Base-by-base conservation (phyloP, 768 basidiomycete species). In the Termitomyces heimii region DNA sequence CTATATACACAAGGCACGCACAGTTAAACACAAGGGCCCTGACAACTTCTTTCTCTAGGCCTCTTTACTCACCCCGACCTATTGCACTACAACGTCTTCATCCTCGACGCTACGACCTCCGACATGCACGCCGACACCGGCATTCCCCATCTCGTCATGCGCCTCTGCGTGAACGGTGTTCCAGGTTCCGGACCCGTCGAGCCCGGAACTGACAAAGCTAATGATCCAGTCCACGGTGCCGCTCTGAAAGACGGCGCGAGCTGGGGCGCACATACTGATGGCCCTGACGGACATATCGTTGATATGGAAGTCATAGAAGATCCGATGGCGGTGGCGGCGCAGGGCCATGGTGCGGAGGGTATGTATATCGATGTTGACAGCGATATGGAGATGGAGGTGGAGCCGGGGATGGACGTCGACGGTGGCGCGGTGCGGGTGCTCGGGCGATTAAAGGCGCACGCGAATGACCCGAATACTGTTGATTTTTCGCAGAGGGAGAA, bases 401-500 rank as follows among this genome's bases (percentile, higher is more conserved):
- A 57, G 45, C 60, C 62, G 63, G 70, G 61, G 53, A 63, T 68
- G 66, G 72, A 65, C 9, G 44, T 62, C 35, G 47, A 14, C 10
- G 29, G 26, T 20, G 43, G 24, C 4, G 28, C 14, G 3, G 29
- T 20, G 28, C 35, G 35, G 6, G 22, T 28, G 28, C 49, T 40
- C 16, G 16, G 20, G 5, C 43, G 45, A 32, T 8, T 31, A 7
- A 35, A 28, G 44, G 26, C 55, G 24, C 29, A 46, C 7, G 26
- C 61, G n/a, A 44, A 58, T 35, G 63, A 65, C 14, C 74, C 75
- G 4, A 88, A 89, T 67, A 88, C 86, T 31, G 81, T 92, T 66
- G 83, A 92, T 68, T 93, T 94, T 69, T 84, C 89, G 14, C 81
- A 84, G 65, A 78, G 91, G 34, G 93, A 96, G 73, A 83, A 83